A percentile compares a stretch with the other conserved stretches of the same genome.
These are phyloP conservation scores for Arabis alpina DNA, from an alignment of 345 rosid species.

Conservation along the genomic window DNA sequence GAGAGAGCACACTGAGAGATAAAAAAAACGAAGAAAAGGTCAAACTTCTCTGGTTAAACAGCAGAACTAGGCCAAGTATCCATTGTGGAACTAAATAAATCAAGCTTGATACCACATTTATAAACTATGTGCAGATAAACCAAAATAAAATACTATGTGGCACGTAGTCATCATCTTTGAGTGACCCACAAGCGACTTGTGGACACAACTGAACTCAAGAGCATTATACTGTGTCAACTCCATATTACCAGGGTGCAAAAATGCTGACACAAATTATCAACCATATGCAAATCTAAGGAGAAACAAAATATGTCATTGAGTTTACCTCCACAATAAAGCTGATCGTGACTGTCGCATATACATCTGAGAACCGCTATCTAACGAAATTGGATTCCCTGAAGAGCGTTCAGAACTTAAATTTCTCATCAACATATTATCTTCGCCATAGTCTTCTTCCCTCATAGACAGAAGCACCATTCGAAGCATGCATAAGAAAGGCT, in stretches of 20 bases:
- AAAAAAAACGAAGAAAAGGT: conserved; percentile 21
- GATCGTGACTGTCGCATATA: conserved; percentile 74
- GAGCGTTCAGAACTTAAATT: conserved; percentile 57
- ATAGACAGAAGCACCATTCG: conserved; percentile 97
- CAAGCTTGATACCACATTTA: not conserved
- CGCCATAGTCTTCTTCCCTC: conserved; percentile 94
- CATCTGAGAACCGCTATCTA: conserved; percentile 61
- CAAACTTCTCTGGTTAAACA: conserved; percentile 32
- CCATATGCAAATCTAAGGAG: conserved; percentile 21
- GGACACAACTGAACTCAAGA: conserved; percentile 25
- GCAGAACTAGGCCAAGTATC: conserved; percentile 30
- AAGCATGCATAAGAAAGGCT: conserved; percentile 98
- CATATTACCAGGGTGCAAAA: conserved; percentile 16
- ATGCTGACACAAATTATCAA: conserved; percentile 30
- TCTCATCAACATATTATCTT: conserved; percentile 72
- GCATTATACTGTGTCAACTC: conserved; percentile 20
- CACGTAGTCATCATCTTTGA: conserved; percentile 12
- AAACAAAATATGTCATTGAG: conserved; percentile 17
- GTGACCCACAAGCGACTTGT: conserved; percentile 21
- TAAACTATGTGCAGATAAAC: not conserved
- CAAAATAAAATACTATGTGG: not conserved
- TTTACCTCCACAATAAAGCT: conserved; percentile 95
- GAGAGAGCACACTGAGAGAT: conserved; percentile 88
- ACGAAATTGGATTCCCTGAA: conserved; percentile 46
- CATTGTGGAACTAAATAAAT: not conserved